Percentiles rank a stretch among this genome's conserved stretches.
phyloP scores from a whole-genome alignment of 2,329 filamentous ascomycete species.

The Xylaria sp. region DNA sequence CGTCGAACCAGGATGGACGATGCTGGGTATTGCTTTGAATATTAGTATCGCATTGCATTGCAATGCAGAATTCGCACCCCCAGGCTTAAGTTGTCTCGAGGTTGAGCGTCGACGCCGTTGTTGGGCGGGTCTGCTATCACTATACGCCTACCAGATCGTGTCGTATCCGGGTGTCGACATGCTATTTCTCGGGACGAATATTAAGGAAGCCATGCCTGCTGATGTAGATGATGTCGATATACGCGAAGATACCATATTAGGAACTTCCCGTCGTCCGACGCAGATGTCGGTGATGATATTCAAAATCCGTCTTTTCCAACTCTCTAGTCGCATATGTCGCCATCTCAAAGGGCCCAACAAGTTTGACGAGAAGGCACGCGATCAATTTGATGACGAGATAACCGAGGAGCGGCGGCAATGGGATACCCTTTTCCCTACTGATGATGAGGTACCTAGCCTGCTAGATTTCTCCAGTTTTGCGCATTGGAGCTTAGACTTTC shows the following conservation, averaged over 20 bases:
- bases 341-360: constrained; percentile 31
- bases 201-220: constrained; percentile 27
- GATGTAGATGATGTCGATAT: constrained; percentile 33
- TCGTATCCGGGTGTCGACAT: constrained; percentile 32
- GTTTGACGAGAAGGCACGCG: constrained; percentile 29
- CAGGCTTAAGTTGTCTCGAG: constrained; percentile 18
- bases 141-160: constrained; percentile 34
- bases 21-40: constrained; percentile 30
- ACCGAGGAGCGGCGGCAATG: constrained; percentile 27
- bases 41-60: constrained; percentile 35
- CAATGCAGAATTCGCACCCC: constrained; percentile 24
- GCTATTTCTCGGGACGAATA: constrained; percentile 25
- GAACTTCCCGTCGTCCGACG: constrained; percentile 24
- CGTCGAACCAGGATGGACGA: constrained; percentile 32
- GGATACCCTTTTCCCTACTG: constrained; percentile 14
- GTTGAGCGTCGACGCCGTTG: constrained; percentile 31
- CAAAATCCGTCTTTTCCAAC: constrained; percentile 31
- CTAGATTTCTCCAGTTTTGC: constrained; percentile 28
- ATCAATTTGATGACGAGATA: constrained; percentile 32
- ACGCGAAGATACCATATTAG: constrained; percentile 19
- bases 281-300: constrained; percentile 35
- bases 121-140: constrained; percentile 32
- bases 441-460: constrained; percentile 20
- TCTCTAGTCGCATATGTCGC: constrained; percentile 31
- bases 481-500: constrained; percentile 30